Conservation (phyloP, 495 filamentous ascomycete species). For the Tuber umbilicatum region DNA sequence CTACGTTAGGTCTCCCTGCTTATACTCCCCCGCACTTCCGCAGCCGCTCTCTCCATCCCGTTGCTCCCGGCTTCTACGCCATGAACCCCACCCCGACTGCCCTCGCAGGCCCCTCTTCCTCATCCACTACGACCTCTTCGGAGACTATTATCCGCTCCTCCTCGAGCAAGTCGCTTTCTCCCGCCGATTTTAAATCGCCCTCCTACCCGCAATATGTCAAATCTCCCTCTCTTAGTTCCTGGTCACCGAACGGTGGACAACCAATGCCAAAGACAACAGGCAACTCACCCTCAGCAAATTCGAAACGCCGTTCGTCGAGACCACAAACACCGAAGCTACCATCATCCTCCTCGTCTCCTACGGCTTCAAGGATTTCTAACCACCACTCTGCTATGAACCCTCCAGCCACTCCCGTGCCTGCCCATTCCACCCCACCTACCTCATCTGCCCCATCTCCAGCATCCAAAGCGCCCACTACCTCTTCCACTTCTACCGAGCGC, state of each 20-base stretch:
- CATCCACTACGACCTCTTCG: slow-evolving; percentile 30
- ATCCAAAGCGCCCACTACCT: slow-evolving; percentile 40
- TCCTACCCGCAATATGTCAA: slow-evolving; percentile 36
- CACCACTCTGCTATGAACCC: slow-evolving; percentile 30
- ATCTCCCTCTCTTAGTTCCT: slow-evolving; percentile 31
- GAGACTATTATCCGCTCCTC: slow-evolving; percentile 31
- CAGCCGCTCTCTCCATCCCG: slow-evolving; percentile 2
- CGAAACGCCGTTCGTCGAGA: slow-evolving; percentile 32
- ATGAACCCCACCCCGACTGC: slow-evolving; percentile 27
- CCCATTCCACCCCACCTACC: slow-evolving; percentile 25
- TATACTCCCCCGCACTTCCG: slow-evolving; percentile 9
- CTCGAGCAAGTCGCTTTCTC: slow-evolving; percentile 31
- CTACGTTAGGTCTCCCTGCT: neutral
- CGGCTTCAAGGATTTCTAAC: slow-evolving; percentile 16
- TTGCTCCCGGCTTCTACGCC: slow-evolving; percentile 15
- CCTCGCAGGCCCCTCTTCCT: slow-evolving; percentile 28
- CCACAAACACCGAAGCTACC: slow-evolving; percentile 35
- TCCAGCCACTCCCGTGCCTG: slow-evolving; percentile 27
- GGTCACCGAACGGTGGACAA: slow-evolving; percentile 24
- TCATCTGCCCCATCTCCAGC: slow-evolving; percentile 35
- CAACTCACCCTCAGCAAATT: slow-evolving; percentile 28
- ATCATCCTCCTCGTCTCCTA: slow-evolving; percentile 32
- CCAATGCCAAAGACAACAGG: slow-evolving; percentile 20
- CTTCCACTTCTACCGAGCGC: slow-evolving; percentile 43
- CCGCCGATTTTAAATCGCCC: slow-evolving; percentile 35